Evolutionary conservation across 2,329 filamentous ascomycete species (phyloP).

Genomic region (Clonostachys sp.): DNA sequence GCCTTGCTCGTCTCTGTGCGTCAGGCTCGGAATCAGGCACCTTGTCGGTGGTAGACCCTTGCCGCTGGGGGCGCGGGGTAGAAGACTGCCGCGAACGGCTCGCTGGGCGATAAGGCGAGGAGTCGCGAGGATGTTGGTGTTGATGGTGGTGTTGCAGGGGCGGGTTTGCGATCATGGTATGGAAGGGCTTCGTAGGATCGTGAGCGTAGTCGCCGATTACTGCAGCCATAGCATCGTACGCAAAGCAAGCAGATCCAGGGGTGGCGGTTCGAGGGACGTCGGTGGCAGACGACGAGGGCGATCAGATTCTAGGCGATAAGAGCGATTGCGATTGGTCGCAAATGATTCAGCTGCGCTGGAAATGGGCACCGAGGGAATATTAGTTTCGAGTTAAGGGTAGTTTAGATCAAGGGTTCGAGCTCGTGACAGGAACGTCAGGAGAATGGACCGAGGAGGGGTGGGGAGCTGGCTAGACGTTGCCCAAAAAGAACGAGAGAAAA

Average conservation of each 20-base stretch:
- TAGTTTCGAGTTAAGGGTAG: no score
- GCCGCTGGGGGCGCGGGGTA: neutral
- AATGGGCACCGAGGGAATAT: no score
- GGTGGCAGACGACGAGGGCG: no score
- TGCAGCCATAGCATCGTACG: conserved; percentile 52
- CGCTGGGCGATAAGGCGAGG: conserved; percentile 9
- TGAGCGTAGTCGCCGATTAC: conserved; percentile 69
- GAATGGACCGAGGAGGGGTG: neutral
- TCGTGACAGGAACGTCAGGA: no score
- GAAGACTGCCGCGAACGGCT: conserved; percentile 3
- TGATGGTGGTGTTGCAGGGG: conserved; percentile 40
- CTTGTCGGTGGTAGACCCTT: neutral
- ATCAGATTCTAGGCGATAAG: no score
- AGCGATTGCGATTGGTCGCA: no score
- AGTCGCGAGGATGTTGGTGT: conserved; percentile 22
- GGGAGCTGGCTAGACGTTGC: neutral
- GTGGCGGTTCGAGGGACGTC: no score
- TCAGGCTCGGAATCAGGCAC: neutral
- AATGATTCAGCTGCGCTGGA: no score
- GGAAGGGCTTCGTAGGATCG: conserved; percentile 61
- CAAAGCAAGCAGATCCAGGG: no score
- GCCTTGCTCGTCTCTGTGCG: neutral
- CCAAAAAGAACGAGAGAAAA: neutral
- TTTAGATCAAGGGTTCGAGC: no score
- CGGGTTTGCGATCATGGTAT: conserved; percentile 60